phyloP scores from a whole-genome alignment of 176 grass and related monocot genomes.

The Paspalum vaginatum region DNA sequence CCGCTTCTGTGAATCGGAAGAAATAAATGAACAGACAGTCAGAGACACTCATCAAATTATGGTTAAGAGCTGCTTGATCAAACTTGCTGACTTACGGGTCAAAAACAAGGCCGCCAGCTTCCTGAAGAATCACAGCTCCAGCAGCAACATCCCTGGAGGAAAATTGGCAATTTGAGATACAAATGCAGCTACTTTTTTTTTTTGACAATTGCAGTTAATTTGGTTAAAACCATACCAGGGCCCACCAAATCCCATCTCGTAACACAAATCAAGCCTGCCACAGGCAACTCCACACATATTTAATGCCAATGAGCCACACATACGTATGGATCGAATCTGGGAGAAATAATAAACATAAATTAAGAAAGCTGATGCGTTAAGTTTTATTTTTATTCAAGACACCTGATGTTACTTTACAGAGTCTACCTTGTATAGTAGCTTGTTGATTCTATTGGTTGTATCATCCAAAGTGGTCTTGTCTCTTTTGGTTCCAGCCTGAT shows the following conservation, averaged over 20 bases:
- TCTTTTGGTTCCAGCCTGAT: constrained; percentile 82
- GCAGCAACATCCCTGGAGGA: constrained; percentile 83
- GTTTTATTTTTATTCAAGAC: not conserved
- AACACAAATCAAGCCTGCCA: constrained; percentile 95
- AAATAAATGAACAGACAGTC: not conserved
- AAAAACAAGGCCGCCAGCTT: constrained; percentile 92
- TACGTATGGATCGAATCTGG: constrained; percentile 93
- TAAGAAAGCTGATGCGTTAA: constrained; percentile 15
- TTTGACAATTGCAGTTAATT: not conserved
- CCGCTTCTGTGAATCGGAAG: constrained; percentile 59
- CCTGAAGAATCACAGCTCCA: constrained; percentile 87
- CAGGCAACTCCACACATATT: constrained; percentile 93
- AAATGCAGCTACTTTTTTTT: not conserved
- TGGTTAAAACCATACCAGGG: constrained; percentile 64
- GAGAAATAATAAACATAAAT: constrained; percentile 28
- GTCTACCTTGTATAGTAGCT: constrained; percentile 84
- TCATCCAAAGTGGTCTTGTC: constrained; percentile 69
- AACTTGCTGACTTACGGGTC: constrained; percentile 65
- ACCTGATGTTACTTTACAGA: constrained; percentile 21
- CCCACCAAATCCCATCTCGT: constrained; percentile 95
- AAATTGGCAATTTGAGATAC: constrained; percentile 25
- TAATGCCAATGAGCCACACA: constrained; percentile 93
- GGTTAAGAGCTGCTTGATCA: not conserved
- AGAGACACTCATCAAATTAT: not conserved
- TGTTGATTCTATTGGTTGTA: constrained; percentile 90